A percentile compares a stretch with the other conserved stretches of the same genome.
Evolutionary conservation across 768 basidiomycete genomes (phyloP).

Genomic region (Daedaleopsis sinensis): DNA sequence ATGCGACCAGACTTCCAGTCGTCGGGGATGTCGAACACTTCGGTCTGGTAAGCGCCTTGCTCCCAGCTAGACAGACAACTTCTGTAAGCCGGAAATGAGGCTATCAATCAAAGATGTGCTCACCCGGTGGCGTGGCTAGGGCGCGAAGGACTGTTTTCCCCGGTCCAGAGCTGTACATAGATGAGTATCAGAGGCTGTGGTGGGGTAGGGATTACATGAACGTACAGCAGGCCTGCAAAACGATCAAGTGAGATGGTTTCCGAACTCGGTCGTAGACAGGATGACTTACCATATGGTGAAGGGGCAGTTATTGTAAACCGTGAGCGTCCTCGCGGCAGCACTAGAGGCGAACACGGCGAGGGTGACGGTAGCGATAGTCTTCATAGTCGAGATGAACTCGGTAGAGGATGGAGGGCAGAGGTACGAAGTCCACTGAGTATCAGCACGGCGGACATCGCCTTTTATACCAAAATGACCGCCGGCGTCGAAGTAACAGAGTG

Average conservation of each 20-base stretch:
- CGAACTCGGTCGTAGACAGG: not conserved
- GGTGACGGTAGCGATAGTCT: conserved; percentile 6
- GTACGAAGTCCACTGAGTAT: not conserved
- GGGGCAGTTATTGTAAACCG: conserved; percentile 43
- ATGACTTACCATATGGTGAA: conserved; percentile 43
- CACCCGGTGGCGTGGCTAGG: conserved; percentile 37
- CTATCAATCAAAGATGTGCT: not conserved
- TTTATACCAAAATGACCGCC: too few species aligned
- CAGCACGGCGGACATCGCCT: too few species aligned
- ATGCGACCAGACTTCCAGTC: conserved; percentile 44
- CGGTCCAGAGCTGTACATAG: conserved; percentile 34
- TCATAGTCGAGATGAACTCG: conserved; percentile 11
- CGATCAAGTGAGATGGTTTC: not conserved
- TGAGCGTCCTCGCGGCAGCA: conserved; percentile 33
- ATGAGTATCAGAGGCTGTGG: not conserved
- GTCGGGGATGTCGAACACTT: conserved; percentile 39
- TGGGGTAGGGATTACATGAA: not conserved
- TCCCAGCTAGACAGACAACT: conserved; percentile 32
- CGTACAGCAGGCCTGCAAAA: conserved; percentile 34
- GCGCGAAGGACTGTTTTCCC: conserved; percentile 31
- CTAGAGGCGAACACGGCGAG: conserved; percentile 9
- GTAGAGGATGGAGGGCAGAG: not conserved
- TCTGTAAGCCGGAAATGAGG: not conserved
- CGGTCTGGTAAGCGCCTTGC: conserved; percentile 28
- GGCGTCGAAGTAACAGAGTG: too few species aligned